A percentile compares a stretch with the other conserved stretches of the same genome.
Evolutionary conservation across 805 yeast species (phyloP).

Genomic region (Debaryomyces tyrocola): DNA sequence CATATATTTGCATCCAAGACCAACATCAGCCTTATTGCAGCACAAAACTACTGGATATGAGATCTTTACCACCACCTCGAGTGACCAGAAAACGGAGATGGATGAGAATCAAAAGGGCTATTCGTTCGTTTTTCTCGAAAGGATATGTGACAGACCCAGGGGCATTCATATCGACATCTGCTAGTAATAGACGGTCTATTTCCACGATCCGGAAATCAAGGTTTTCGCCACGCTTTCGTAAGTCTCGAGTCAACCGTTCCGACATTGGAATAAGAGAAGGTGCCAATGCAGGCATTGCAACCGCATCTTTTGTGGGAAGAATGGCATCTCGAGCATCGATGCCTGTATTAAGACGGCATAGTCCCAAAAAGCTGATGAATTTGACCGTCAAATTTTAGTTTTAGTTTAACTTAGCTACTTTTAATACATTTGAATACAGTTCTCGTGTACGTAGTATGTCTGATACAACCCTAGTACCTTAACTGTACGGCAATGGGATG

Average conservation of each 20-base stretch:
- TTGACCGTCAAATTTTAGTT: constrained; percentile 14
- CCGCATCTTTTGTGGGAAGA: constrained; percentile 21
- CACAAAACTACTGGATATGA: constrained; percentile 16
- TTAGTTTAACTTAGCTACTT: too few relatives aligned
- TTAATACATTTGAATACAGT: too few relatives aligned
- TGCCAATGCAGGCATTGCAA: constrained; percentile 17
- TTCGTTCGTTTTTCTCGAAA: constrained; percentile 24
- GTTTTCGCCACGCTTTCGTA: constrained; percentile 17
- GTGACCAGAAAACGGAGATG: constrained; percentile 31
- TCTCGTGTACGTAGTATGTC: too few relatives aligned
- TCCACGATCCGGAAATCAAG: constrained; percentile 28
- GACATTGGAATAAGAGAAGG: constrained; percentile 16
- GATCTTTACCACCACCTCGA: constrained; percentile 39
- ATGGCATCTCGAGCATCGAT: constrained; percentile 18
- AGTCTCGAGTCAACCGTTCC: constrained; percentile 8
- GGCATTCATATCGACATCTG: constrained; percentile 15
- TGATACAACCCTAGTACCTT: too few relatives aligned
- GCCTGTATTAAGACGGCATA: constrained; percentile 14
- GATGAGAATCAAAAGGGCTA: constrained; percentile 28
- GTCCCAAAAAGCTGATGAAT: constrained; percentile 13
- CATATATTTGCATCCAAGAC: too few relatives aligned
- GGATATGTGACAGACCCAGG: constrained; percentile 28
- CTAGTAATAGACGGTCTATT: constrained; percentile 14
- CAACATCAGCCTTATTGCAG: too few relatives aligned
- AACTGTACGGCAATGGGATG: too few relatives aligned